These are phyloP conservation scores for Paecilomyces niveus DNA, from an alignment of 2,329 filamentous ascomycete species.

Conservation along the genomic window DNA sequence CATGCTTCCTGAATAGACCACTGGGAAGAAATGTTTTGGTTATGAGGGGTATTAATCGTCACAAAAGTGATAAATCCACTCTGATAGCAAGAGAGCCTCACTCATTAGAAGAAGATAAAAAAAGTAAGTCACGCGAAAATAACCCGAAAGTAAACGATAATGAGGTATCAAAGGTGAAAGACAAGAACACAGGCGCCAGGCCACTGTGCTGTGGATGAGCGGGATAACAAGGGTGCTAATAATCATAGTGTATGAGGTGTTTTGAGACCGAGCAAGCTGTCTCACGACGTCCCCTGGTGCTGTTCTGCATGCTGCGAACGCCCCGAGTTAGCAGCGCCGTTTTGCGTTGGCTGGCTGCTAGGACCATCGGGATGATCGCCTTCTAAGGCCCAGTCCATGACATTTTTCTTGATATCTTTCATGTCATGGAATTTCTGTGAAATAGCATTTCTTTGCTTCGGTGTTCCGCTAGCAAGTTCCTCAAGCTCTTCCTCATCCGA, in stretches of 20 bases:
- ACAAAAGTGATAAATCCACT: no score
- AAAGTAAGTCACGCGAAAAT: no score
- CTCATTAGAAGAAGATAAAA: no score
- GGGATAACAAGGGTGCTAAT: not conserved
- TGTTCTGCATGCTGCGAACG: not conserved
- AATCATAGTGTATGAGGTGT: not conserved
- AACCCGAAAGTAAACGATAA: no score
- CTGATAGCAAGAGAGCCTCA: no score
- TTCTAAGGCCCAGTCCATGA: constrained; percentile 27
- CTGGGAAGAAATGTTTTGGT: no score
- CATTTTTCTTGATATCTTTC: constrained; percentile 30
- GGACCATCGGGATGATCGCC: constrained; percentile 8
- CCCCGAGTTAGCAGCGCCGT: not conserved
- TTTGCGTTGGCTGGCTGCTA: not conserved
- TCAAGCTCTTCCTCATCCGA: constrained; percentile 55
- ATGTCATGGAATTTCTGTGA: constrained; percentile 25
- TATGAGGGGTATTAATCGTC: no score
- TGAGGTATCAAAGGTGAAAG: no score
- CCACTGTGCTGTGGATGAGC: no score
- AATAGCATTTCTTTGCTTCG: constrained; percentile 20
- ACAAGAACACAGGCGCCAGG: no score
- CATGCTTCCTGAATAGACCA: no score
- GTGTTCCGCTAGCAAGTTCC: constrained; percentile 19
- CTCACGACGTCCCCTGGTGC: not conserved
- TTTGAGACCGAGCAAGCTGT: not conserved